These are phyloP conservation scores for Megacollybia marginata DNA, from an alignment of 768 basidiomycete genomes.

Conservation along the genomic window DNA sequence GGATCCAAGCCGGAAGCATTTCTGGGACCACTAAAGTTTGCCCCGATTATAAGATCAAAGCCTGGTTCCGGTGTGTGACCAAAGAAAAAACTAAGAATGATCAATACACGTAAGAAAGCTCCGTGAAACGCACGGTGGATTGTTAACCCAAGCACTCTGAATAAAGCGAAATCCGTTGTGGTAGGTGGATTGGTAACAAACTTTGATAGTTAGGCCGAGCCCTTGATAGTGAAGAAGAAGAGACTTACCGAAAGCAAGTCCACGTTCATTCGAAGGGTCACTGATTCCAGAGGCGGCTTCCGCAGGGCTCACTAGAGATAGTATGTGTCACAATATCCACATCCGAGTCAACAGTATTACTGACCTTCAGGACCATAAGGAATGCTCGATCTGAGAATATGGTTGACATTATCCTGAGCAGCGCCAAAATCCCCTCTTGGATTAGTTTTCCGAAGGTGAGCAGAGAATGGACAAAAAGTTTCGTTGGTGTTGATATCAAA, in stretches of 20 bases:
- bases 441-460: slow-evolving; percentile 25
- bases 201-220: slow-evolving; percentile 1
- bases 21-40: neutral
- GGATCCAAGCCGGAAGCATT: neutral
- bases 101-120: too few relatives aligned
- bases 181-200: slow-evolving; percentile 23
- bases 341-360: neutral
- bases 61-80: slow-evolving; percentile 14
- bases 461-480: slow-evolving; percentile 22
- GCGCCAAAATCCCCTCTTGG: slow-evolving; percentile 37
- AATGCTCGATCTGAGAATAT: slow-evolving; percentile 21
- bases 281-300: neutral
- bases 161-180: slow-evolving; percentile 24
- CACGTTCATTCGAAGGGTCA: neutral
- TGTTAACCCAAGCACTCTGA: slow-evolving; percentile 20
- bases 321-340: slow-evolving; percentile 3
- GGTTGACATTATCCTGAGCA: slow-evolving; percentile 12
- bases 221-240: neutral
- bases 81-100: too few relatives aligned
- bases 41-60: slow-evolving; percentile 41
- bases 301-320: neutral
- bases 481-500: slow-evolving; percentile 13
- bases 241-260: neutral
- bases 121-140: slow-evolving; percentile 18
- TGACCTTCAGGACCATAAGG: slow-evolving; percentile 22